Conservation (phyloP, 768 basidiomycete genomes). For the Rhizopogon vinicolor region DNA sequence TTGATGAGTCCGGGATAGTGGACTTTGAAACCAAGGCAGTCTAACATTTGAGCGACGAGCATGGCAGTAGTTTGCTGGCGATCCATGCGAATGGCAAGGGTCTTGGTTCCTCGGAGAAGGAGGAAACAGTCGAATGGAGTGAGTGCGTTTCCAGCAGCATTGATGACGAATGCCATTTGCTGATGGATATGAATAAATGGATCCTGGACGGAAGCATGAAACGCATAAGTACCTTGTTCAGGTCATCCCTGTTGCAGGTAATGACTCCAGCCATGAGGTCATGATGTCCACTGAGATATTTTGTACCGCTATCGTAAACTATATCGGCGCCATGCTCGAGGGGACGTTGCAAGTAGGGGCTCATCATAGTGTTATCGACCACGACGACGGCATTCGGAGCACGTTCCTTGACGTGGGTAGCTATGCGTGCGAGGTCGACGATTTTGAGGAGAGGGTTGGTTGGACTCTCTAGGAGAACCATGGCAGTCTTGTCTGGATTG, state of each 20-base stretch:
- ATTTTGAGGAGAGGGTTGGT: conserved; percentile 98
- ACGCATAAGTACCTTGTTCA: conserved; percentile 62
- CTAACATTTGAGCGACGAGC: conserved; percentile 82
- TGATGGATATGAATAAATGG: conserved; percentile 22
- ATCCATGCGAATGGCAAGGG: conserved; percentile 93
- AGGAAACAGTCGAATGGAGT: conserved; percentile 97
- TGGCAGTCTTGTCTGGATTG: conserved; percentile 61
- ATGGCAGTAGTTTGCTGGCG: conserved; percentile 82
- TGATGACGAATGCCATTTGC: conserved; percentile 90
- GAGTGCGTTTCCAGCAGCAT: conserved; percentile 89
- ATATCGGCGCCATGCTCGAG: conserved; percentile 95
- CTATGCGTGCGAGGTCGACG: conserved; percentile 81
- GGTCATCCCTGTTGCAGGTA: conserved; percentile 85
- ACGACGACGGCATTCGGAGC: conserved; percentile 80
- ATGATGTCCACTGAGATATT: conserved; percentile 97
- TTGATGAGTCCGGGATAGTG: conserved; percentile 86
- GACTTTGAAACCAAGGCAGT: conserved; percentile 81
- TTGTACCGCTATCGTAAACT: conserved; percentile 97
- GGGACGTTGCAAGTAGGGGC: conserved; percentile 93
- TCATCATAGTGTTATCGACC: conserved; percentile 99
- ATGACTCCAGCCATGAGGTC: conserved; percentile 99
- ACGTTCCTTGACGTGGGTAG: conserved; percentile 76
- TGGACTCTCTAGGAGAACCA: conserved; percentile 96
- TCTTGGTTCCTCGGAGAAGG: conserved; percentile 92
- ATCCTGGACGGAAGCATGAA: not conserved